These are phyloP conservation scores for Gardenia jasminoides DNA, from an alignment of 257 asterid species.

Conservation along the genomic window DNA sequence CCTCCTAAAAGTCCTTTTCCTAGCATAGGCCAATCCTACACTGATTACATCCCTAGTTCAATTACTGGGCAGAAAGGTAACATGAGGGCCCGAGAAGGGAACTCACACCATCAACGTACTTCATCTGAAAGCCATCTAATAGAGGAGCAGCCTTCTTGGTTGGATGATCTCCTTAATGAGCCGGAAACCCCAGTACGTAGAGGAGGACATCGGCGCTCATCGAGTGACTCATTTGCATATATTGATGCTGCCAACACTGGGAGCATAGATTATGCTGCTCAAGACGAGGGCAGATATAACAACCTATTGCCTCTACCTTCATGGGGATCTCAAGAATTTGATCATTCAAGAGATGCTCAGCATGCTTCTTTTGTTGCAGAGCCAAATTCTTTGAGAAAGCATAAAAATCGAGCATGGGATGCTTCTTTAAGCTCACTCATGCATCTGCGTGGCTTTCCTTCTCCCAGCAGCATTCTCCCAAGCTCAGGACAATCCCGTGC, in stretches of 20 bases:
- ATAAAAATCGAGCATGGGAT: conserved; percentile 58
- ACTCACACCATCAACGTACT: conserved; percentile 77
- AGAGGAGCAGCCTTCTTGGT: conserved; percentile 94
- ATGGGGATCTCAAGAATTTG: conserved; percentile 74
- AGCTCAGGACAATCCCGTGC: conserved; percentile 40
- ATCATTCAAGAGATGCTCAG: conserved; percentile 46
- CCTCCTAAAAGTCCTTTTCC: conserved; percentile 97
- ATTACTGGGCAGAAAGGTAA: conserved; percentile 44
- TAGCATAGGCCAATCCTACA: conserved; percentile 56
- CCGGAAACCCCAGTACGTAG: conserved; percentile 86
- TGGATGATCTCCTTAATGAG: conserved; percentile 85
- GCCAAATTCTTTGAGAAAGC: conserved; percentile 39
- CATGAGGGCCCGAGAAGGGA: conserved; percentile 55
- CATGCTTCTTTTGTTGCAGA: conserved; percentile 50
- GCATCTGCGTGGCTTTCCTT: conserved; percentile 51
- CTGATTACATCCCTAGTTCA: conserved; percentile 61
- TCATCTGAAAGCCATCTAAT: conserved; percentile 74
- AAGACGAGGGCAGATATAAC: conserved; percentile 23
- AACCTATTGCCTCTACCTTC: conserved; percentile 48
- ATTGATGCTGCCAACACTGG: conserved; percentile 33
- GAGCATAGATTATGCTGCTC: conserved; percentile 21
- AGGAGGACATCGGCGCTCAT: conserved; percentile 95
- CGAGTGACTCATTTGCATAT: conserved; percentile 90
- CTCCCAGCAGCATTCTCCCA: conserved; percentile 42
- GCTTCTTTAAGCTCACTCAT: conserved; percentile 42